phyloP scores from a whole-genome alignment of 768 basidiomycete species.

The Rhodotorula taiwanensis region DNA sequence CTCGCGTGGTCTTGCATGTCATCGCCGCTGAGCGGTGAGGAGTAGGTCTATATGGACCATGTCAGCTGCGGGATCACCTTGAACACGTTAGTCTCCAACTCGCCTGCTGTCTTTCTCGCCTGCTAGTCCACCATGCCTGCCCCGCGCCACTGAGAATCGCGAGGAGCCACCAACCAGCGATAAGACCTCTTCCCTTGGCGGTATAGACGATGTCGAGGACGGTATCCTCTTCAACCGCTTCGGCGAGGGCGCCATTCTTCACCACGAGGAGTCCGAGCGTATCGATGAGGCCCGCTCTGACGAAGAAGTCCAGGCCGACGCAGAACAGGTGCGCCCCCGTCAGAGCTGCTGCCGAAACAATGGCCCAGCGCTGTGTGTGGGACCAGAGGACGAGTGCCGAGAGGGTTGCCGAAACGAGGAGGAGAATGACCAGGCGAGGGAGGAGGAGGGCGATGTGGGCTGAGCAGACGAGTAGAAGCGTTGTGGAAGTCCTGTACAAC shows the following conservation, averaged over 20 bases:
- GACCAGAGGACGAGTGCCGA: neutral
- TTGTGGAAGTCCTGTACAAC: slow-evolving; percentile 3
- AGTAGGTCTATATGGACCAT: no score
- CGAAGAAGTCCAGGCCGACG: slow-evolving; percentile 19
- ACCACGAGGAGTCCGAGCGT: slow-evolving; percentile 9
- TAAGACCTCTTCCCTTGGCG: slow-evolving; percentile 1
- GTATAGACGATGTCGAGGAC: no score
- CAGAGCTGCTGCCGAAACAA: slow-evolving; percentile 2
- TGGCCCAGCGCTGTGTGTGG: neutral
- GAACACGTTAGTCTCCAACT: no score
- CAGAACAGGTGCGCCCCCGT: slow-evolving; percentile 16
- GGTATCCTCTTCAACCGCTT: no score
- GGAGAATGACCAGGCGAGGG: slow-evolving; percentile 12
- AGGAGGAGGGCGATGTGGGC: neutral
- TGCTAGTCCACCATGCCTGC: slow-evolving; percentile 21
- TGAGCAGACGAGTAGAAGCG: slow-evolving; percentile 17
- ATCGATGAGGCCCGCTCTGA: slow-evolving; percentile 15
- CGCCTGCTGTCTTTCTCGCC: slow-evolving; percentile 22
- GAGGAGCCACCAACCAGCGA: slow-evolving; percentile 26
- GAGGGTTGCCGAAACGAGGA: neutral
- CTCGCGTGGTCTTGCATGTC: no score
- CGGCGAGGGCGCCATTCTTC: neutral
- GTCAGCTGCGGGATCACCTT: no score
- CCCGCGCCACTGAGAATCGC: neutral
- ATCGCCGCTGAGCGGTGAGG: no score